These are phyloP conservation scores for Cercis canadensis DNA, from an alignment of 306 rosid species.

Conservation along the genomic window DNA sequence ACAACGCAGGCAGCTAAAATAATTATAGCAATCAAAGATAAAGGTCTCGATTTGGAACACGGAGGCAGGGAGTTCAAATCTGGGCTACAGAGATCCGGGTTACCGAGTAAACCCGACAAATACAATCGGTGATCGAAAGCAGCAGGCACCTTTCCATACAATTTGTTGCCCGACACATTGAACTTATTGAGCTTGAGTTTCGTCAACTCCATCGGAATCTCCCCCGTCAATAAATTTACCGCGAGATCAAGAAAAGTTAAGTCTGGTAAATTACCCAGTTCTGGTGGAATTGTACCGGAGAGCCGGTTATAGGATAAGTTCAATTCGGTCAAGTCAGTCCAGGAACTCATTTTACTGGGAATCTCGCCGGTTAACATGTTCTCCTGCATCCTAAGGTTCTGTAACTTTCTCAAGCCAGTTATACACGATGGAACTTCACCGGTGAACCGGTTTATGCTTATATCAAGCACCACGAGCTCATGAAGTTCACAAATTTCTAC, in stretches of 20 bases:
- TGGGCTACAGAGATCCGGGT: conserved; percentile 68
- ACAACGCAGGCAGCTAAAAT: conserved; percentile 39
- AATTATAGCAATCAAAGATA: conserved; percentile 37
- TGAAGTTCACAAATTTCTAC: conserved; percentile 53
- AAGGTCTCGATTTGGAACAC: conserved; percentile 54
- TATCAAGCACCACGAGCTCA: conserved; percentile 47
- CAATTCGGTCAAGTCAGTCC: conserved; percentile 64
- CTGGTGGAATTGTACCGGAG: conserved; percentile 64
- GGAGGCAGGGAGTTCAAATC: conserved; percentile 49
- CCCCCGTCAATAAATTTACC: conserved; percentile 58
- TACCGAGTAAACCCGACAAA: conserved; percentile 53
- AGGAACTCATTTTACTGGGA: conserved; percentile 54
- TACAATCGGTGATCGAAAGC: conserved; percentile 50
- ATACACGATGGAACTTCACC: conserved; percentile 69
- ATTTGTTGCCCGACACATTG: conserved; percentile 65
- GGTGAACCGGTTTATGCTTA: conserved; percentile 56
- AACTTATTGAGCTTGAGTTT: conserved; percentile 65
- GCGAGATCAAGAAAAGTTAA: conserved; percentile 77
- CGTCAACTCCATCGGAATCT: conserved; percentile 65
- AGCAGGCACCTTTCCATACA: conserved; percentile 68
- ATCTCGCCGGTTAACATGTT: conserved; percentile 64
- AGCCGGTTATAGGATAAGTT: conserved; percentile 65
- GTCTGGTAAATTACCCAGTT: conserved; percentile 58
- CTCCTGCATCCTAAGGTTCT: conserved; percentile 66
- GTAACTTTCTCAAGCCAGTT: conserved; percentile 56